Evolutionary conservation across 331 rosid genomes (phyloP).

Genomic region (Prunus yedoensis): DNA sequence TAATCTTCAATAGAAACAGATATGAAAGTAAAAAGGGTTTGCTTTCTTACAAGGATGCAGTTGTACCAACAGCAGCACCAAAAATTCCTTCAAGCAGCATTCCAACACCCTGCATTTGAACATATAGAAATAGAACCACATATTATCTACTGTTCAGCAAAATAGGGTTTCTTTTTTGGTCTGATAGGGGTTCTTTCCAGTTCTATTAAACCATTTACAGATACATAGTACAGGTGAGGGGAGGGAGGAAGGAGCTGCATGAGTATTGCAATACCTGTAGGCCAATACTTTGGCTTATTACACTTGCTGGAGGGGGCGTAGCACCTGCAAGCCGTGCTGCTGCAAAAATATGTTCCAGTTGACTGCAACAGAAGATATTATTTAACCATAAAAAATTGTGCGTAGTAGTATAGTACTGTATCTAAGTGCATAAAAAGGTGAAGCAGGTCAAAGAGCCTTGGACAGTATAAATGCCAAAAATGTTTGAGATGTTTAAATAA

Average conservation of each 20-base stretch:
- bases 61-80: constrained; percentile 71
- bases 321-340: constrained; percentile 98
- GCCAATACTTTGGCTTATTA: constrained; percentile 83
- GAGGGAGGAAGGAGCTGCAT: constrained; percentile 3
- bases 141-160: constrained; percentile 7
- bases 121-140: constrained; percentile 2
- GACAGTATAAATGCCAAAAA: not conserved
- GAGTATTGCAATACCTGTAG: constrained; percentile 56
- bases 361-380: constrained; percentile 59
- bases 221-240: not conserved
- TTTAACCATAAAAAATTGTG: constrained; percentile 5
- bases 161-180: not conserved
- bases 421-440: not conserved
- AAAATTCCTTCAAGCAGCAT: constrained; percentile 82
- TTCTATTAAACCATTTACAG: not conserved
- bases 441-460: not conserved
- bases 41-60: constrained; percentile 90
- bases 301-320: constrained; percentile 85
- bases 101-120: constrained; percentile 68
- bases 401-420: not conserved
- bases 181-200: not conserved
- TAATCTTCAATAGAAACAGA: not conserved
- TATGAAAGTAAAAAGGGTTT: not conserved
- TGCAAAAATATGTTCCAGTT: constrained; percentile 75
- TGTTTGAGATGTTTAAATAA: not conserved